A percentile compares a stretch with the other conserved stretches of the same genome.
Conservation (phyloP, 768 basidiomycete species). For the Panus rudis region DNA sequence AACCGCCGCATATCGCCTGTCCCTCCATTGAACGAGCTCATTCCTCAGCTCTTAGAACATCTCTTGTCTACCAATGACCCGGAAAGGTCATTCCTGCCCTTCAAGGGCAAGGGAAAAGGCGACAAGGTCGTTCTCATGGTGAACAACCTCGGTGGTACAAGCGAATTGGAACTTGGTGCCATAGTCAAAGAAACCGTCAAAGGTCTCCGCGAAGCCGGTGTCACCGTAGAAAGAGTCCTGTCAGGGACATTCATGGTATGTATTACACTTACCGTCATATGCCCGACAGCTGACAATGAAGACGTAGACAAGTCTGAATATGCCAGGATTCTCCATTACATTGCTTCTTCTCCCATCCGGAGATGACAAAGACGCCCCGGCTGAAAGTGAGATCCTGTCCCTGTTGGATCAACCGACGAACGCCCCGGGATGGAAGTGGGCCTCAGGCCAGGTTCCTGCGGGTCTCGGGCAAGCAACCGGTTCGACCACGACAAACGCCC, state of each 20-base stretch:
- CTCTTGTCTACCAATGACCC: conserved; percentile 66
- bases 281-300: neutral
- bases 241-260: conserved; percentile 82
- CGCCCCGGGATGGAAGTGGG: conserved; percentile 86
- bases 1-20: conserved; percentile 59
- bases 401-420: conserved; percentile 63
- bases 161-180: conserved; percentile 72
- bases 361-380: conserved; percentile 31
- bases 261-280: neutral
- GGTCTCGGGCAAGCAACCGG: conserved; percentile 3
- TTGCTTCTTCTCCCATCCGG: conserved; percentile 63
- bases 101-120: conserved; percentile 51
- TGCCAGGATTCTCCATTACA: conserved; percentile 88
- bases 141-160: conserved; percentile 84
- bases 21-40: conserved; percentile 62
- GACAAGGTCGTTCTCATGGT: conserved; percentile 75
- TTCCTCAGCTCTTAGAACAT: conserved; percentile 63
- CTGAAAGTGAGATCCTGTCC: conserved; percentile 37
- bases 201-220: conserved; percentile 47
- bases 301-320: conserved; percentile 76
- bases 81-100: conserved; percentile 73
- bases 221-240: conserved; percentile 56
- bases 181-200: conserved; percentile 56
- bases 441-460: conserved; percentile 38
- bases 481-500: conserved; percentile 2